Evolutionary conservation across 2,329 filamentous ascomycete species (phyloP).

Genomic region (Penicillium sp.): DNA sequence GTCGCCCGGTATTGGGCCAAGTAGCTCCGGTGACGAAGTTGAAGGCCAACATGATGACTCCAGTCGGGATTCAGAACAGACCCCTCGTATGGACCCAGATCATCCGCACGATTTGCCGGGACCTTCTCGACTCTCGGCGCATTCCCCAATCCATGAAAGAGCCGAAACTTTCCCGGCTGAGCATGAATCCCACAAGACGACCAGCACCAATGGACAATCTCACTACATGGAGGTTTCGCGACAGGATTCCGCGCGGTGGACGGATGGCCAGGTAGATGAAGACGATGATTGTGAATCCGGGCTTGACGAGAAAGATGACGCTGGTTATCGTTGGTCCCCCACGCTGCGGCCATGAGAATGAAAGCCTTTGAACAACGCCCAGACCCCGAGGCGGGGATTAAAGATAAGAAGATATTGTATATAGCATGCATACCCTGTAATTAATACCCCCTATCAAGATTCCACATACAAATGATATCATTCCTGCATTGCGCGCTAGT

Average conservation of each 20-base stretch:
- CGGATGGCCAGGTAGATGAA: conserved; percentile 62
- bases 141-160: not conserved
- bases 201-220: conserved; percentile 9
- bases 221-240: conserved; percentile 22
- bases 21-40: conserved; percentile 66
- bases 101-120: not conserved
- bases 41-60: conserved; percentile 35
- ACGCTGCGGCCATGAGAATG: not conserved
- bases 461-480: not conserved
- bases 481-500: conserved; percentile 19
- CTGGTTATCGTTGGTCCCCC: conserved; percentile 18
- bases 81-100: not conserved
- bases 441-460: conserved; percentile 4
- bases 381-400: not conserved
- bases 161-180: conserved; percentile 7
- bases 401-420: conserved; percentile 4
- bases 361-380: too few relatives aligned
- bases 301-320: conserved; percentile 25
- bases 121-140: not conserved
- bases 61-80: conserved; percentile 30
- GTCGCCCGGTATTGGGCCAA: conserved; percentile 56
- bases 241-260: conserved; percentile 63
- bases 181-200: conserved; percentile 9
- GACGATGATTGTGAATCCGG: conserved; percentile 47
- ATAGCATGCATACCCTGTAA: conserved; percentile 5